Base-by-base conservation (phyloP, 2,329 filamentous ascomycete genomes). In the Fusarium veterinarium region DNA sequence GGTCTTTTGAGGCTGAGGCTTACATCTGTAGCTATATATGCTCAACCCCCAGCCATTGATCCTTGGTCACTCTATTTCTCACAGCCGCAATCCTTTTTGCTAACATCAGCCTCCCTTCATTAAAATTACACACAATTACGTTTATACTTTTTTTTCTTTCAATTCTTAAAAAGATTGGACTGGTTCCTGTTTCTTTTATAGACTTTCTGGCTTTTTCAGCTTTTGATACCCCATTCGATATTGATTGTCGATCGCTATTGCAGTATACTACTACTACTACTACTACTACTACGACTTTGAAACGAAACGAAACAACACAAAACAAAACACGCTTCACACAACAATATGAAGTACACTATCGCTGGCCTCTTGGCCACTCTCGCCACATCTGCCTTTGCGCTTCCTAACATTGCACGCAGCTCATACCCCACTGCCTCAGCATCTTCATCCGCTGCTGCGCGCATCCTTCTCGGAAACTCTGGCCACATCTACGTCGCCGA, bases 401-500 rank as follows among this genome's bases (percentile, higher is more conserved):
- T 75, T 23, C 74, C 75, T 48, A 55, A 71, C 40, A 31, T 51
- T 20, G 44, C 67, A 25, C 66, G 69, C 58, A 48, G 58, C 58
- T 63, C 67, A 42, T 67, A 70, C 41, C 45, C 66, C 19, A 23
- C 52, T 17, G 56, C 64, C 23, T 46, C 67, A 25, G 56, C 60
- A 44, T 31, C 67, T 20, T 41, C 63, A n/a, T 44, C 71, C 35
- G 48, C 66, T 23, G 72, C 75, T 20, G 75, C 75, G 12, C 75
- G 75, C 10, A 76, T 87, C 25, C 69, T 87, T 53, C 76, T 87
- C 58, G 82, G 84, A 59, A 80, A 80, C 38, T 80, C 82, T 6
- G 81, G 79, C 44, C 78, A 81, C 59, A 83, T 87, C 69, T 75
- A 81, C 17, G 74, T 83, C 6, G 84, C 82, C 69, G 76, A 83